Evolutionary conservation across 768 basidiomycete genomes (phyloP), one percentile per base, ranked within the genome.

Genomic region (Coprinopsis cinerea): DNA sequence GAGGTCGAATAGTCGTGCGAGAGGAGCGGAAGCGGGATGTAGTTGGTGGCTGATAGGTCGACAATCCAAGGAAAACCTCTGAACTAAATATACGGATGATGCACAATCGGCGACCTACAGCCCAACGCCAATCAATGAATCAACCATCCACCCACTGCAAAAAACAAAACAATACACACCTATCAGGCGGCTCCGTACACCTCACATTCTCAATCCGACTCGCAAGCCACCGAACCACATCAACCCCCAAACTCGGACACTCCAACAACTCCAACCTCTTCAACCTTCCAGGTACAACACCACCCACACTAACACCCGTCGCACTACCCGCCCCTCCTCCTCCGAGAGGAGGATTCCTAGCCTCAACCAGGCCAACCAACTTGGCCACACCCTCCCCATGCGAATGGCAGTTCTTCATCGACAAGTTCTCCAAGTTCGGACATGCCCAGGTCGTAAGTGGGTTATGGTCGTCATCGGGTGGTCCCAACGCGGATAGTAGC

Each of bases 341-440:
- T n/a, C 44, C 71, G 73, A 17, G 7, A 18, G 44, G 27, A 0
- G 88, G 87, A 59, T 89, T 89, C 45, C 87, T 71, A 49, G 77
- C 76, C 41, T 88, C 84, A 18, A 90, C 74, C 67, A 88, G 74
- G 60, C 79, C 77, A 22, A 90, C 83, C 17, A 89, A 73, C 64
- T 82, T 83, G 44, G 72, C 71, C 22, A 85, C 76, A 23, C 78
- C 81, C 44, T 86, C 85, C 26, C 72, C 73, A 57, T 83, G 82
- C 20, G 77, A 71, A 58, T 82, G 79, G 58, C 85, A 88, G 30
- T 70, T 75, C 55, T 78, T 76, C 73, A 89, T 68, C 23, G 76
- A 75, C 37, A 91, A 69, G 11, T 71, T 66, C 52, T 71, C 74
- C 49, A 91, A 69, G 47, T 70, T 69, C 4, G 88, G 85, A 59